Percentiles rank a stretch among this genome's conserved stretches.
Evolutionary conservation across 306 rosid species (phyloP).

Genomic region (Gastrolobium bilobum): DNA sequence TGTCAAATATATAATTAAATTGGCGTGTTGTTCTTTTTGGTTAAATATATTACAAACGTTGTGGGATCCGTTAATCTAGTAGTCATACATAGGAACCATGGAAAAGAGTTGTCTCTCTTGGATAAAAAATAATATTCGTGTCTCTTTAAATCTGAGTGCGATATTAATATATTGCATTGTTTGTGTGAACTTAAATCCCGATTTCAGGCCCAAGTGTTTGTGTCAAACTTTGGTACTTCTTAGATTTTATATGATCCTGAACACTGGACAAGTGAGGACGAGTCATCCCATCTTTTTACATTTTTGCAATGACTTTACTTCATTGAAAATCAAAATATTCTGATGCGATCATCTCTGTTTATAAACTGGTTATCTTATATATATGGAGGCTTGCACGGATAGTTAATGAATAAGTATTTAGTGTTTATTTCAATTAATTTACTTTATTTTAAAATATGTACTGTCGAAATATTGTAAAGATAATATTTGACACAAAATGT

Average conservation of each 20-base stretch:
- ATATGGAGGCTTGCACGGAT: too few relatives aligned
- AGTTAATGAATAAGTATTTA: too few relatives aligned
- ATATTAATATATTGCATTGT: background rate
- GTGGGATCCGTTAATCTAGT: background rate
- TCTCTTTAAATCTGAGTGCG: background rate
- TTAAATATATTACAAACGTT: background rate
- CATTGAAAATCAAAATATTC: conserved; percentile 25
- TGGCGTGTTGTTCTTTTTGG: background rate
- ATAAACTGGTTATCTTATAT: background rate
- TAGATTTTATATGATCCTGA: background rate
- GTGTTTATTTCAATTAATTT: too few relatives aligned
- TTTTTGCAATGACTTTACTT: conserved; percentile 14
- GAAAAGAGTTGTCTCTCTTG: background rate
- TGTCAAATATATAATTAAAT: background rate
- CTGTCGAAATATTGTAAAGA: too few relatives aligned
- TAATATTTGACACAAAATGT: too few relatives aligned
- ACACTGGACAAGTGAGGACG: background rate
- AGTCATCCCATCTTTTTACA: background rate
- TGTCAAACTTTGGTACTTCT: conserved; percentile 25
- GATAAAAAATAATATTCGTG: background rate
- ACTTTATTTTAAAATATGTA: too few relatives aligned
- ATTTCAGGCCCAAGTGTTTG: conserved; percentile 12
- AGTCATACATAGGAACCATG: background rate
- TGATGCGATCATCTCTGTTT: background rate
- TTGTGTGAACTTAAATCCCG: background rate